Base-by-base conservation (phyloP, 257 asterid species). In the Nicotiana noctiflora region DNA sequence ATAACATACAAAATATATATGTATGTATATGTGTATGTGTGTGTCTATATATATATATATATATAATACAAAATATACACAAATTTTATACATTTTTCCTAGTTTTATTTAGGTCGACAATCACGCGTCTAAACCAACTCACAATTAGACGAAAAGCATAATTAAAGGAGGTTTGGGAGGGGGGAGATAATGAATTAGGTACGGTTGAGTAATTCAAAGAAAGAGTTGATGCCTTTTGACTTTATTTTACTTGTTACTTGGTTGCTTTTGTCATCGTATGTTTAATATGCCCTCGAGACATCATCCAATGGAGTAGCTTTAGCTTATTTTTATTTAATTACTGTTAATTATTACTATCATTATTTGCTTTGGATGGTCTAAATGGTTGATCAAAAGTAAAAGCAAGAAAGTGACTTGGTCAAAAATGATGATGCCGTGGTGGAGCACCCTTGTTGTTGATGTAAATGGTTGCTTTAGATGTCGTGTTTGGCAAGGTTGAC, bases 401-500 rank as follows among this genome's bases (percentile, higher is more conserved):
- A 67, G 63, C 5, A 6, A 8, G 57, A 52, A 70, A 82, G 61
- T 6, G 85, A 51, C 76, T 32, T 63, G 61, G 83, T 83, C 86
- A 76, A 80, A 74, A 74, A 67, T 44, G 51, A 49, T 37, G 78
- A 76, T 40, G 78, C 78, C 78, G 78, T 72, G 3, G 23, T 72
- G 78, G 60, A 72, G 25, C 78, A 13, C 25, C 40, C 4, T 72
- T 46, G 40, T 51, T 51, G 55, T 49, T 74, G 44, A 49, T 46
- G 40, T 44, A 70, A 6, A 70, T 70, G 77, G 19, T 21, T 29
- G 8, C 14, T 72, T 72, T 72, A 4, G 60, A 46, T 72, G 78
- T 49, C 81, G 83, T 78, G 52, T 70, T 68, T 57, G 64, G 66
- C 59, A 82, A 63, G 57, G 82, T 80, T 85, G 86, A 82, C 85